Conservation (phyloP, 2,329 filamentous ascomycete genomes). For the Neonectria ditissima region DNA sequence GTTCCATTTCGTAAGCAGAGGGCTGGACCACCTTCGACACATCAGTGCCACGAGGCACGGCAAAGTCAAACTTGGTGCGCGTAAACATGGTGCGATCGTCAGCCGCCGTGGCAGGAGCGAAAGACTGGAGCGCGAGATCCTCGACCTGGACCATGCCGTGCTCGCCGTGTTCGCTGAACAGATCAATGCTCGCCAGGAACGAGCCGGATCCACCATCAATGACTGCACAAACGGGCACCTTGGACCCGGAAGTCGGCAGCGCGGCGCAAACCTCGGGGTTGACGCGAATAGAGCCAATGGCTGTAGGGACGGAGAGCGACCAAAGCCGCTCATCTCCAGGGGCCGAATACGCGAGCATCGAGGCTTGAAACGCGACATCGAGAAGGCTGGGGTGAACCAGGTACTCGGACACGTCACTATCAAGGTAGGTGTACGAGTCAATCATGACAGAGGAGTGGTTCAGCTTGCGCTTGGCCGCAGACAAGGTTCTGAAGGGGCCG, state of each 20-base stretch:
- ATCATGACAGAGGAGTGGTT: neutral
- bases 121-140: neutral
- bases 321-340: slow-evolving; percentile 9
- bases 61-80: neutral
- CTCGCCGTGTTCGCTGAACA: neutral
- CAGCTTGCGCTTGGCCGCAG: slow-evolving; percentile 4
- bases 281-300: slow-evolving; percentile 4
- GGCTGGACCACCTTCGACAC: neutral
- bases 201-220: neutral
- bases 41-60: slow-evolving; percentile 1
- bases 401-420: neutral
- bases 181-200: slow-evolving; percentile 1
- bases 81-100: slow-evolving; percentile 5
- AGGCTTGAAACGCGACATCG: slow-evolving; percentile 7
- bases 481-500: slow-evolving; percentile 1
- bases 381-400: slow-evolving; percentile 4
- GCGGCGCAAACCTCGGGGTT: slow-evolving; percentile 3
- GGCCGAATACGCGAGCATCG: neutral
- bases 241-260: neutral
- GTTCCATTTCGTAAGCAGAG: slow-evolving; percentile 1
- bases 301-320: slow-evolving; percentile 6
- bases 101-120: neutral
- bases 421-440: neutral
- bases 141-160: slow-evolving; percentile 2
- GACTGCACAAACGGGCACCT: neutral